Percentiles rank a stretch among this genome's conserved stretches.
These are phyloP conservation scores for Phialemoniopsis sp. DNA, from an alignment of 2,329 filamentous ascomycete species.

Conservation along the genomic window DNA sequence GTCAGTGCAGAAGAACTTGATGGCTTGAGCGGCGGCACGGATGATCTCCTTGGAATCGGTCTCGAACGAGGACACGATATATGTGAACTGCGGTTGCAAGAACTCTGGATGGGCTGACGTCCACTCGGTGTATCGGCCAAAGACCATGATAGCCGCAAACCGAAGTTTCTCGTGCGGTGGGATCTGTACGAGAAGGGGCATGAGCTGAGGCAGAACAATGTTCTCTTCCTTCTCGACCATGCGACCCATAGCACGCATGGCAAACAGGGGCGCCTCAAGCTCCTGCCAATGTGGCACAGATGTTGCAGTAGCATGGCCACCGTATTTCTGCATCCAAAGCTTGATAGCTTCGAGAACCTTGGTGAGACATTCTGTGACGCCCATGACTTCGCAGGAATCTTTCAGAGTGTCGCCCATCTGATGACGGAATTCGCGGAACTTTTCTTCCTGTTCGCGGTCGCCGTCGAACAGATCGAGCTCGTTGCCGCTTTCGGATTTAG, in stretches of 20 bases:
- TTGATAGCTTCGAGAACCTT: conserved; percentile 88
- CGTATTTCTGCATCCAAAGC: conserved; percentile 81
- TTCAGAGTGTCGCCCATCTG: conserved; percentile 98
- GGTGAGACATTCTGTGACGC: conserved; percentile 81
- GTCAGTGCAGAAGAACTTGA: conserved; percentile 96
- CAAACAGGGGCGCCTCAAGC: conserved; percentile 90
- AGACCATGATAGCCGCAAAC: conserved; percentile 96
- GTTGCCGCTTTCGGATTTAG: conserved; percentile 67
- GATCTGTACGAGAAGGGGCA: conserved; percentile 90
- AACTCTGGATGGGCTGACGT: conserved; percentile 91
- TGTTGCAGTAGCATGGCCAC: conserved; percentile 65
- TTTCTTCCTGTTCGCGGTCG: conserved; percentile 92
- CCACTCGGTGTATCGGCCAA: conserved; percentile 97
- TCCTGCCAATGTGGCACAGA: conserved; percentile 94
- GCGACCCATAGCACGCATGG: conserved; percentile 90
- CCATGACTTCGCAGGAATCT: conserved; percentile 94
- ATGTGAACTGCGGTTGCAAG: conserved; percentile 87
- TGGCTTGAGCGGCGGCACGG: conserved; percentile 84
- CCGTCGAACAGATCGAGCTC: conserved; percentile 89
- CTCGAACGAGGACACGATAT: conserved; percentile 90
- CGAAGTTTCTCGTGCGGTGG: conserved; percentile 96
- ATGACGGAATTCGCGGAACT: conserved; percentile 94
- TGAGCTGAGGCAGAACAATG: conserved; percentile 83
- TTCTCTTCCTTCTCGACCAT: conserved; percentile 91
- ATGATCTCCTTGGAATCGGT: conserved; percentile 87